Base-by-base conservation (phyloP, 1,284 basidiomycete species). In the Ganoderma meredithae region DNA sequence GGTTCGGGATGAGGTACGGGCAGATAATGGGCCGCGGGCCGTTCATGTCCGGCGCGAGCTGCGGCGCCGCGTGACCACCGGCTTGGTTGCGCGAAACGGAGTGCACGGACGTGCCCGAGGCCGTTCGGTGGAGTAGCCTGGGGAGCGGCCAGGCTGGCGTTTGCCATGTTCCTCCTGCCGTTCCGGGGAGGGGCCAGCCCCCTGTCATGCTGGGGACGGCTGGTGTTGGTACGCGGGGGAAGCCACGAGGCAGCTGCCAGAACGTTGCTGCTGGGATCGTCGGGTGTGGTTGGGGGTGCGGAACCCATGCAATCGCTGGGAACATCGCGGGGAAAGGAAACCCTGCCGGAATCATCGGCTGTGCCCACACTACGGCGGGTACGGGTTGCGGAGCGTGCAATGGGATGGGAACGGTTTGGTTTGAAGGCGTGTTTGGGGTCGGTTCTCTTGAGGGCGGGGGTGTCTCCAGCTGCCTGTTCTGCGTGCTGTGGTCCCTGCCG, bases 1-100 rank as follows among this genome's bases (percentile, higher is more conserved):
- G 82, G 58, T 83, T 84, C 7, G 79, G 79, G 31, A 79, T 76
- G 3, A 83, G 68, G 68, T 75, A 72, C 0, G 79, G 80, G 1
- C 78, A 77, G 60, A 83, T 74, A 4, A 62, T 47, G 13, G 71
- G 71, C 1, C 58, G 65, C 5, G 47, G 36, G 60, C 36, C 67
- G 7, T 60, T 61, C 17, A 64, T 66, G 15, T 36, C 13, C 25
- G 47, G 64, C 31, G 40, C 39, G 5, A 15, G 15, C 36, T 43
- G 17, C 0, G 60, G 22, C 33, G 40, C 41, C 33, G 40, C 41
- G 19, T 9, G 9, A 15, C 60, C 15, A 15, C n/a, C 17, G 22
- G 60, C 27, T 31, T 31, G 33, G 2, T 25, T 44, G 60, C 39
- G 60, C 13, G 22, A 25, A 17, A 22, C 27, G 27, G 31, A 17